Conservation (phyloP, 176 grass and related monocot genomes). For the Avena eriantha region DNA sequence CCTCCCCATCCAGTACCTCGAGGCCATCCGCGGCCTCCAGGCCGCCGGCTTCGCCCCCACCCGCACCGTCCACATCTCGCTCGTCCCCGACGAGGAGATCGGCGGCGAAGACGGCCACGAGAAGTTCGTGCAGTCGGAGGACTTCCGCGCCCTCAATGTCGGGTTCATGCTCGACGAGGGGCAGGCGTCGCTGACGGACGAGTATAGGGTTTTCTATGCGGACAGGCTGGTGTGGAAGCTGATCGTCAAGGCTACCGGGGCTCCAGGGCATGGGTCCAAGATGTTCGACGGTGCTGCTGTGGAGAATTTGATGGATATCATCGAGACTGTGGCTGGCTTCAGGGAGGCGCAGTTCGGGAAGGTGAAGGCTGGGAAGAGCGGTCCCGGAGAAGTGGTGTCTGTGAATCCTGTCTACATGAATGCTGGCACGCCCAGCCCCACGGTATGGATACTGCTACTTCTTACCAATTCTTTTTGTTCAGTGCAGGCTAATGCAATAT, state of each 20-base stretch:
- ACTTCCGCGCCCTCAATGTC: constrained; percentile 70
- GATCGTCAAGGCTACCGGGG: constrained; percentile 72
- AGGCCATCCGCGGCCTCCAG: constrained; percentile 74
- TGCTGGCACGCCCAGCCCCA: constrained; percentile 76
- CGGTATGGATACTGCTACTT: constrained; percentile 48
- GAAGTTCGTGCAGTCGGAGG: constrained; percentile 62
- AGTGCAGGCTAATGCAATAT: neutral
- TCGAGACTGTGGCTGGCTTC: constrained; percentile 65
- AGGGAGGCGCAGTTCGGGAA: constrained; percentile 68
- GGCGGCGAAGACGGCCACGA: constrained; percentile 59
- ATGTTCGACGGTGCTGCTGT: constrained; percentile 80
- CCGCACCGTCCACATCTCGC: constrained; percentile 80
- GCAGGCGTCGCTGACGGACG: constrained; percentile 78
- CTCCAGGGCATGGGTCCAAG: constrained; percentile 73
- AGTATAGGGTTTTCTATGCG: constrained; percentile 85
- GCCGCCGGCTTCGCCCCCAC: constrained; percentile 63
- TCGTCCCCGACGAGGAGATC: constrained; percentile 91
- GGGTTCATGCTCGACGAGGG: constrained; percentile 93
- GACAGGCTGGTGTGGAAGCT: constrained; percentile 69
- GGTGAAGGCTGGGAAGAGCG: constrained; percentile 66
- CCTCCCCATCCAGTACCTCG: constrained; percentile 90
- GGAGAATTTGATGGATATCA: constrained; percentile 79
- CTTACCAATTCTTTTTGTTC: neutral
- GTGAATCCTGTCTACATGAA: constrained; percentile 87
- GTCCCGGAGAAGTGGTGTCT: constrained; percentile 69